Evolutionary conservation across 2,329 filamentous ascomycete genomes (phyloP).

Genomic region (Drechslerella dactyloides): DNA sequence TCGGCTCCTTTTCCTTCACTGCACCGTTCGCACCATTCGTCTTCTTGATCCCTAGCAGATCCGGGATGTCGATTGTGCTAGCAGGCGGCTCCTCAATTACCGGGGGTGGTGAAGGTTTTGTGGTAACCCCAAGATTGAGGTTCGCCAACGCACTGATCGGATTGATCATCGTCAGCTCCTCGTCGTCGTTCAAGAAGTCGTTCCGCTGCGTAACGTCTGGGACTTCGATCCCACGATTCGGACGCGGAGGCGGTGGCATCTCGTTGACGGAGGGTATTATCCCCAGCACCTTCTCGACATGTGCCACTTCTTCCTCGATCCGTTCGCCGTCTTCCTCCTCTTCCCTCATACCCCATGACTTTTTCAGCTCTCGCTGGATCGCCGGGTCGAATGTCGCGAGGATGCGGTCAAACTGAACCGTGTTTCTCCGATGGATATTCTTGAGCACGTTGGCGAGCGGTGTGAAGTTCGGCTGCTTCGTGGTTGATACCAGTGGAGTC

Average conservation of each 20-base stretch:
- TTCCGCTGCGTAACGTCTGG: constrained; percentile 43
- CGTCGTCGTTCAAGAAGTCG: constrained; percentile 52
- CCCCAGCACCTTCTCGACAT: constrained; percentile 54
- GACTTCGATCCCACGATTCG: constrained; percentile 41
- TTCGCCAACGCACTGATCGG: constrained; percentile 50
- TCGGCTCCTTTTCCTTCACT: constrained; percentile 50
- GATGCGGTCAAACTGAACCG: constrained; percentile 53
- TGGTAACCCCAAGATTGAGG: constrained; percentile 22
- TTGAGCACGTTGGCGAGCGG: constrained; percentile 53
- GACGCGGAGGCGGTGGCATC: constrained; percentile 50
- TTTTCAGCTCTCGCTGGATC: constrained; percentile 53
- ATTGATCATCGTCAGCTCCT: constrained; percentile 54
- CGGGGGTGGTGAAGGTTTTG: constrained; percentile 30
- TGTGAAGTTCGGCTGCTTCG: constrained; percentile 53
- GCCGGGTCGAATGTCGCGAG: constrained; percentile 54
- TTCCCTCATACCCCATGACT: constrained; percentile 53
- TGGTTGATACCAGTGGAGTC: constrained; percentile 53
- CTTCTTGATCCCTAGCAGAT: constrained; percentile 36
- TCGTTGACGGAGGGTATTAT: constrained; percentile 53
- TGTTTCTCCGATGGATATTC: constrained; percentile 52
- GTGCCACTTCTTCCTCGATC: constrained; percentile 56
- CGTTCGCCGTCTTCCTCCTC: constrained; percentile 52
- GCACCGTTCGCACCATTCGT: constrained; percentile 26
- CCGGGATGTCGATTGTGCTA: constrained; percentile 40
- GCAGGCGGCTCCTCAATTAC: constrained; percentile 14